Evolutionary conservation across 305 asterid genomes (phyloP).

Genomic region (Fraxinus floribunda): DNA sequence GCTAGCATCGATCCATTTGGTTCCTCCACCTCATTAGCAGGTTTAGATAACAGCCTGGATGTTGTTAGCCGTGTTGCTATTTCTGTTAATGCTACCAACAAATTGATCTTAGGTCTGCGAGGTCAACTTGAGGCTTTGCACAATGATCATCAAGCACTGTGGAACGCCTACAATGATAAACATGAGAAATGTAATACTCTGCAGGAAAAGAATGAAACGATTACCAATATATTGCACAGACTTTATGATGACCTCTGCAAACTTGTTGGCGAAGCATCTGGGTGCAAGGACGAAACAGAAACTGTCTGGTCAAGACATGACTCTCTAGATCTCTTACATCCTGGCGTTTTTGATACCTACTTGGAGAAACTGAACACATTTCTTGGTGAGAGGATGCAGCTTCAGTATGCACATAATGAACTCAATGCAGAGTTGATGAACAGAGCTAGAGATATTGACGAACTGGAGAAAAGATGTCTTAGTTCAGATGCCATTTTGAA

Average conservation of each 20-base stretch:
- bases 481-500: slow-evolving; percentile 47
- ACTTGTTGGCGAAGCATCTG: slow-evolving; percentile 43
- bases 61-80: slow-evolving; percentile 46
- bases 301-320: slow-evolving; percentile 36
- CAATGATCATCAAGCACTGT: slow-evolving; percentile 42
- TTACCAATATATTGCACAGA: slow-evolving; percentile 40
- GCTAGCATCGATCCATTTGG: slow-evolving; percentile 35
- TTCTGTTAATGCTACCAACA: slow-evolving; percentile 59
- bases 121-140: slow-evolving; percentile 55
- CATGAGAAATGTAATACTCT: slow-evolving; percentile 30
- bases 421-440: slow-evolving; percentile 56
- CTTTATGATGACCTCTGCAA: slow-evolving; percentile 49
- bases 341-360: slow-evolving; percentile 41
- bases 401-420: slow-evolving; percentile 51
- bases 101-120: slow-evolving; percentile 54
- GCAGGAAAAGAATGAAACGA: slow-evolving; percentile 41
- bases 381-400: slow-evolving; percentile 52
- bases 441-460: slow-evolving; percentile 50
- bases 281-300: slow-evolving; percentile 39
- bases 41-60: slow-evolving; percentile 35
- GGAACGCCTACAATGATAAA: slow-evolving; percentile 38
- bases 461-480: slow-evolving; percentile 48
- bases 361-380: slow-evolving; percentile 50
- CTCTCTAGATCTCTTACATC: slow-evolving; percentile 46
- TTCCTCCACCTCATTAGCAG: slow-evolving; percentile 30